phyloP scores from a whole-genome alignment of 495 filamentous ascomycete genomes.

The Sphaerosporella brunnea region DNA sequence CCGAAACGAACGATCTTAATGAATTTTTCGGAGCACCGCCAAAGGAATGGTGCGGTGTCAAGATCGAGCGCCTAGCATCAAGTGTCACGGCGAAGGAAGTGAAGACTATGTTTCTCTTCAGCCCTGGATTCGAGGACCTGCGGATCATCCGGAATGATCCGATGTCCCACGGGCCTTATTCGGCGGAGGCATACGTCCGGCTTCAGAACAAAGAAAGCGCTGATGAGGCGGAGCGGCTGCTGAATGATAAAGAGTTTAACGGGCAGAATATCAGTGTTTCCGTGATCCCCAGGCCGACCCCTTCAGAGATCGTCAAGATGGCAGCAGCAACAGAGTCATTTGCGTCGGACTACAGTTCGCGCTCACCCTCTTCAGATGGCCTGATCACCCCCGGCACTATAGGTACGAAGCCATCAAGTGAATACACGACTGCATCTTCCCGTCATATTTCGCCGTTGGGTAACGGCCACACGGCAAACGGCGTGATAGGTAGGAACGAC shows the following conservation, averaged over 20 bases:
- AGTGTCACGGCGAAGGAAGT: constrained; percentile 3
- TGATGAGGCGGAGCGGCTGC: constrained; percentile 6
- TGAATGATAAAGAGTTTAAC: constrained; percentile 6
- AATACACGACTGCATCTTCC: constrained; percentile 3
- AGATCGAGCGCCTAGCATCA: constrained; percentile 2
- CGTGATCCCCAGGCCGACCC: background rate
- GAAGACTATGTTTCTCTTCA: constrained; percentile 9
- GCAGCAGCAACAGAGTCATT: constrained; percentile 2
- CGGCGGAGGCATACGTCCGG: constrained; percentile 3
- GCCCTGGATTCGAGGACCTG: constrained; percentile 4
- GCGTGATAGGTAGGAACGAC: constrained; percentile 1
- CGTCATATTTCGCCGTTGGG: background rate
- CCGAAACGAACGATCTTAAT: background rate
- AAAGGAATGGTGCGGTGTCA: constrained; percentile 7
- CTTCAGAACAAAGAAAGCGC: constrained; percentile 3
- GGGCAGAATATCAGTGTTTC: constrained; percentile 1
- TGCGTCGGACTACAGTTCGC: constrained; percentile 3
- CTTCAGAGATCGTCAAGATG: constrained; percentile 5
- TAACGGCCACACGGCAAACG: background rate
- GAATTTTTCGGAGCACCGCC: constrained; percentile 7
- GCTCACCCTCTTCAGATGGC: constrained; percentile 4
- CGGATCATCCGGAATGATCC: constrained; percentile 1
- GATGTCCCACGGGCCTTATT: background rate
- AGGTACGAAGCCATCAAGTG: background rate
- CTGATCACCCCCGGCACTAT: constrained; percentile 2